A percentile compares a stretch with the other conserved stretches of the same genome.
Evolutionary conservation across 164 flowering plant species (phyloP).

Genomic region (Akebia trifoliata): DNA sequence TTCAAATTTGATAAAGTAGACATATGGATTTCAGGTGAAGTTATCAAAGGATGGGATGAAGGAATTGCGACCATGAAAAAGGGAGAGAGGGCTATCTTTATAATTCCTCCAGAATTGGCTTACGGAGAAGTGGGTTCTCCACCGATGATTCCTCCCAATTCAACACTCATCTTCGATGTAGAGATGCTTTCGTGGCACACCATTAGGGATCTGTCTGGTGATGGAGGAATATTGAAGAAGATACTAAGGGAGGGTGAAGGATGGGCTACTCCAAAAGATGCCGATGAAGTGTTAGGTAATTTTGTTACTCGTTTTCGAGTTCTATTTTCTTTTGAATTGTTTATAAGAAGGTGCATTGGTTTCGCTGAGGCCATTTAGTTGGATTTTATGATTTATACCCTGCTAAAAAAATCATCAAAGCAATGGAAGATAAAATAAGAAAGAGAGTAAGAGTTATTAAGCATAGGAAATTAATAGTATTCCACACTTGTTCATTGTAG

Average conservation of each 20-base stretch:
- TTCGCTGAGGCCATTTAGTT: background rate
- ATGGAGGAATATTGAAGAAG: constrained; percentile 54
- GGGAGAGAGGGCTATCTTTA: constrained; percentile 50
- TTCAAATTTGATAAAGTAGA: background rate
- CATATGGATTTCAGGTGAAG: constrained; percentile 35
- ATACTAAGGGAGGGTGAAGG: constrained; percentile 39
- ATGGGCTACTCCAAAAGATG: constrained; percentile 44
- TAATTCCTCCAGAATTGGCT: constrained; percentile 43
- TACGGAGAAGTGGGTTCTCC: constrained; percentile 49
- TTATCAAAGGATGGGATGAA: constrained; percentile 54
- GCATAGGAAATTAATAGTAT: background rate
- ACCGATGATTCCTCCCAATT: constrained; percentile 38
- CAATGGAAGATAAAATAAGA: no score
- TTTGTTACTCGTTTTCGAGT: background rate
- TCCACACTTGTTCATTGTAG: constrained; percentile 16
- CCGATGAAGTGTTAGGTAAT: constrained; percentile 52
- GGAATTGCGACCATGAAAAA: constrained; percentile 59
- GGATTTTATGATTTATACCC: background rate
- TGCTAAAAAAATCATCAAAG: no score
- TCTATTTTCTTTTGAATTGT: background rate
- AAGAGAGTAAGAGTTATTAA: no score
- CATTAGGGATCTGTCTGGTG: constrained; percentile 43
- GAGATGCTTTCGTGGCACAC: constrained; percentile 49
- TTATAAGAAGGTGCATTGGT: background rate
- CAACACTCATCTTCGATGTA: constrained; percentile 41